These are phyloP conservation scores for Agrocybe pediades DNA, from an alignment of 768 basidiomycete species.

Conservation along the genomic window DNA sequence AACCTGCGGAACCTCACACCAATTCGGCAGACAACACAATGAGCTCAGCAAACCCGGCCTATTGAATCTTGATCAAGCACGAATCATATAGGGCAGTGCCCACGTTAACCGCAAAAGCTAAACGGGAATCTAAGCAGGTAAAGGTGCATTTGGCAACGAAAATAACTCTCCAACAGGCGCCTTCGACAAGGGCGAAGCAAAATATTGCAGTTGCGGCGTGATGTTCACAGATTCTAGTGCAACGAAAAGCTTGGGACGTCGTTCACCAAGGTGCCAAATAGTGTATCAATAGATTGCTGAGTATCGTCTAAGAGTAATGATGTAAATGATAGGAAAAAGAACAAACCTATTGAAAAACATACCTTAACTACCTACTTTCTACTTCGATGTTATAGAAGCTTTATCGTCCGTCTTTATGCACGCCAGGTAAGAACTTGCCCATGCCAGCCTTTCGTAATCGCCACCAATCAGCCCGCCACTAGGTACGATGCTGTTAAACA, in stretches of 20 bases:
- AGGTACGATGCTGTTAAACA: slow-evolving; percentile 33
- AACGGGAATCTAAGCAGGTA: slow-evolving; percentile 74
- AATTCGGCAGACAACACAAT: slow-evolving; percentile 89
- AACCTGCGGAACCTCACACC: slow-evolving; percentile 85
- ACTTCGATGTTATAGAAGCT: slow-evolving; percentile 45
- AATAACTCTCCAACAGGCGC: no score
- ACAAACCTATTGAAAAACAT: slow-evolving; percentile 12
- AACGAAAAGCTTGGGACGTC: slow-evolving; percentile 81
- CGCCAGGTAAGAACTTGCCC: slow-evolving; percentile 51
- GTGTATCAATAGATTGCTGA: slow-evolving; percentile 78
- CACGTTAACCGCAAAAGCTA: slow-evolving; percentile 87
- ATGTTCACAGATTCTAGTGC: slow-evolving; percentile 75
- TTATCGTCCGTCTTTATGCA: slow-evolving; percentile 69
- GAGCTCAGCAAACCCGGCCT: slow-evolving; percentile 81
- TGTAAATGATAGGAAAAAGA: no score
- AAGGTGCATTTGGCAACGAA: slow-evolving; percentile 67
- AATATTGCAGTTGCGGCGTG: no score
- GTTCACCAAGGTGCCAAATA: slow-evolving; percentile 88
- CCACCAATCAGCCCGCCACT: slow-evolving; percentile 45
- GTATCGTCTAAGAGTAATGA: slow-evolving; percentile 70
- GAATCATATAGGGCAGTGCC: slow-evolving; percentile 95
- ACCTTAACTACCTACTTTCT: slow-evolving; percentile 36
- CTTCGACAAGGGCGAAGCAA: no score
- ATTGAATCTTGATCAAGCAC: slow-evolving; percentile 81
- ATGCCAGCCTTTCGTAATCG: slow-evolving; percentile 54